phyloP scores from a whole-genome alignment of 2,329 filamentous ascomycete species.

The Capronia americana region DNA sequence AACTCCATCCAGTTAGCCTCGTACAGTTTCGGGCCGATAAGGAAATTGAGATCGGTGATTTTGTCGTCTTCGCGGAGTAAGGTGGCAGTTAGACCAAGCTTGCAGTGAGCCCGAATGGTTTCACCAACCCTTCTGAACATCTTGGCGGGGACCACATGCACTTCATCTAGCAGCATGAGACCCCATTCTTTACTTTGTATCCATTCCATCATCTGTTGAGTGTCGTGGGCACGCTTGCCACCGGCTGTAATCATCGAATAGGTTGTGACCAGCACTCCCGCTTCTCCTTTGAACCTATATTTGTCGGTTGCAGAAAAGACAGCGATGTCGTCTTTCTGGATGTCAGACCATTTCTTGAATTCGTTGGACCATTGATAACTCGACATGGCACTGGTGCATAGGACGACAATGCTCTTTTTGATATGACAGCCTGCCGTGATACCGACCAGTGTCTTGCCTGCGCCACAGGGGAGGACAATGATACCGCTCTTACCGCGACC shows the following conservation, averaged over 20 bases:
- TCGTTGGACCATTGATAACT: slow-evolving; percentile 96
- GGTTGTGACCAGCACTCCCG: slow-evolving; percentile 95
- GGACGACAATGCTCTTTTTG: slow-evolving; percentile 92
- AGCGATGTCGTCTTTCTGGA: slow-evolving; percentile 88
- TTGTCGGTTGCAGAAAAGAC: slow-evolving; percentile 96
- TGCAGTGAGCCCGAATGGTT: slow-evolving; percentile 91
- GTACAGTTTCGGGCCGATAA: slow-evolving; percentile 96
- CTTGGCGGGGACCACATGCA: slow-evolving; percentile 95
- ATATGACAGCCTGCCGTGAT: slow-evolving; percentile 98
- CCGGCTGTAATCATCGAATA: slow-evolving; percentile 95
- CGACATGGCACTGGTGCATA: slow-evolving; percentile 97
- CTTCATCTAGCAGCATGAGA: slow-evolving; percentile 94
- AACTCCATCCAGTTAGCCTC: slow-evolving; percentile 99
- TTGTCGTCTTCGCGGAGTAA: slow-evolving; percentile 96
- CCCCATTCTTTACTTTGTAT: slow-evolving; percentile 91
- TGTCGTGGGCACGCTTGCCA: slow-evolving; percentile 84
- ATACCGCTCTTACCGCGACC: slow-evolving; percentile 96
- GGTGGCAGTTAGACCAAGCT: slow-evolving; percentile 92
- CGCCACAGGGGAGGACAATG: slow-evolving; percentile 94
- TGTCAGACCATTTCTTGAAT: slow-evolving; percentile 99
- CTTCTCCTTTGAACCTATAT: slow-evolving; percentile 80
- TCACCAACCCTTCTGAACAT: slow-evolving; percentile 96
- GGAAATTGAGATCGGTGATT: slow-evolving; percentile 94
- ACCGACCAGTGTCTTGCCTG: slow-evolving; percentile 96
- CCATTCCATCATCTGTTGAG: slow-evolving; percentile 97